A percentile compares a stretch with the other conserved stretches of the same genome.
Evolutionary conservation across 371 early-diverging fungal genomes (phyloP).

Genomic region (Mucor lusitanicus): DNA sequence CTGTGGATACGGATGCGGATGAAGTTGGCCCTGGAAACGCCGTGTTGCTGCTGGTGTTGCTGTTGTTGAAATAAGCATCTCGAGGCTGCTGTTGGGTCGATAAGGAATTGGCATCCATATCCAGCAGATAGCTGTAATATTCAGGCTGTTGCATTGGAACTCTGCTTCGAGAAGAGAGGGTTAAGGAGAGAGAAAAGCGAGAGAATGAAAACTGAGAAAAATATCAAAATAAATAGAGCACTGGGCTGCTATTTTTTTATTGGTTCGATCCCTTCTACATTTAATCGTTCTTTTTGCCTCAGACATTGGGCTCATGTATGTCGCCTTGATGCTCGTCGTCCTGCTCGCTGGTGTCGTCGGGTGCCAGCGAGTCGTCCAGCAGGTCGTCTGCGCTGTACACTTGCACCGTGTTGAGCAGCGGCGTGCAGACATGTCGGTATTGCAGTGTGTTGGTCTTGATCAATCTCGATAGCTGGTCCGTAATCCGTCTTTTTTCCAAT

Average conservation of each 20-base stretch:
- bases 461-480: slow-evolving; percentile 12
- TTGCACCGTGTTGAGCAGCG: background rate
- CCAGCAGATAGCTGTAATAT: slow-evolving; percentile 14
- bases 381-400: background rate
- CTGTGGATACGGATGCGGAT: background rate
- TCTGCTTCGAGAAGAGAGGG: background rate
- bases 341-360: background rate
- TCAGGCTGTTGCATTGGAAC: slow-evolving; percentile 8
- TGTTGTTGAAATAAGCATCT: background rate
- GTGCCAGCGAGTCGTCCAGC: background rate
- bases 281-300: background rate
- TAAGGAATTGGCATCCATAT: background rate
- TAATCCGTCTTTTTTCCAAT: background rate
- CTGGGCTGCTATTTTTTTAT: background rate
- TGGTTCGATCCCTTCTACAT: background rate
- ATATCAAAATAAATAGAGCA: background rate
- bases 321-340: background rate
- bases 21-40: background rate
- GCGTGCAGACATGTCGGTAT: background rate
- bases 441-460: slow-evolving; percentile 18
- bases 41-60: background rate
- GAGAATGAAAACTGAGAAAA: background rate
- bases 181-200: background rate
- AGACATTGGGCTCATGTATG: background rate
- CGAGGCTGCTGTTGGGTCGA: background rate